These are phyloP conservation scores for Nakazawaea peltata DNA, from an alignment of 805 yeast genomes.

Conservation along the genomic window DNA sequence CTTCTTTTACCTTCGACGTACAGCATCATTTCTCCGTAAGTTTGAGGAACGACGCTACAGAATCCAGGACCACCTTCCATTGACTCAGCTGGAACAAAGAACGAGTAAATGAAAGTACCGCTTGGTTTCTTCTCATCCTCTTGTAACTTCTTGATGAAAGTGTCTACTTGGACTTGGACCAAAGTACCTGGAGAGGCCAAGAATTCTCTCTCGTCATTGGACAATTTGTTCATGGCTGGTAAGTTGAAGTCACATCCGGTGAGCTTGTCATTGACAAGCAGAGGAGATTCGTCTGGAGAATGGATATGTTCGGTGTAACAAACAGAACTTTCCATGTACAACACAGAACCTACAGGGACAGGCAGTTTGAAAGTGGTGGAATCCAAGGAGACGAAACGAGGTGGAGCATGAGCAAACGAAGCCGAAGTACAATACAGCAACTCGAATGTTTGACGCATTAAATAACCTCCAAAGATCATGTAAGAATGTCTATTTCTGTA, in stretches of 20 bases:
- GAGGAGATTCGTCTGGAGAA: constrained; percentile 17
- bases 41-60: constrained; percentile 74
- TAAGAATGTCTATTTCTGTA: constrained; percentile 90
- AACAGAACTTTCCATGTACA: constrained; percentile 74
- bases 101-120: constrained; percentile 85
- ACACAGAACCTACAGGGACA: constrained; percentile 90
- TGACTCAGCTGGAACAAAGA: constrained; percentile 58
- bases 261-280: constrained; percentile 15
- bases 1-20: constrained; percentile 87
- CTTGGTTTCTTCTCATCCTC: constrained; percentile 57
- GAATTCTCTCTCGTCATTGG: constrained; percentile 46
- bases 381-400: constrained; percentile 84
- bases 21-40: constrained; percentile 88
- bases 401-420: constrained; percentile 75
- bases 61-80: constrained; percentile 53
- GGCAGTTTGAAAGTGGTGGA: constrained; percentile 90
- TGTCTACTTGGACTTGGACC: constrained; percentile 84
- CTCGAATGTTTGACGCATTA: constrained; percentile 88
- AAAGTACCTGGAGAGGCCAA: constrained; percentile 76
- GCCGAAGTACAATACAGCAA: constrained; percentile 91
- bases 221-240: constrained; percentile 50
- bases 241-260: constrained; percentile 31
- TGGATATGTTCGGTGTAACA: constrained; percentile 81
- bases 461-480: constrained; percentile 93
- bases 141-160: constrained; percentile 64